These are phyloP conservation scores for Triticum monococcum DNA, from an alignment of 176 grass and related monocot species.

Conservation along the genomic window DNA sequence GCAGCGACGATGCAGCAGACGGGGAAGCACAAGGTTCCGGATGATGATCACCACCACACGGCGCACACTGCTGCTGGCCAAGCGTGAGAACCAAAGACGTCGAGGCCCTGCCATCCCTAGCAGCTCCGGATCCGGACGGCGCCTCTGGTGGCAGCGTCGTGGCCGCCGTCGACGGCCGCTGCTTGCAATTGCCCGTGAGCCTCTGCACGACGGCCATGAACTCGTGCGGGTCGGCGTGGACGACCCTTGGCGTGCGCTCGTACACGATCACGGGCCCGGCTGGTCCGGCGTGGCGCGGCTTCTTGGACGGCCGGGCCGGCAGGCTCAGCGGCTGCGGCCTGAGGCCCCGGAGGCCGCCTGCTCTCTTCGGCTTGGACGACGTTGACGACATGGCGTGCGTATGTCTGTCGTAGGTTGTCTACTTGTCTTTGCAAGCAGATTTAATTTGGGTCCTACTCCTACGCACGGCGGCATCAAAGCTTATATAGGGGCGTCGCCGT, in stretches of 20 bases:
- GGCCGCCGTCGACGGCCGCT: background rate
- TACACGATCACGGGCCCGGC: constrained; percentile 49
- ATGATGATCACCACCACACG: background rate
- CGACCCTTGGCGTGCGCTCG: constrained; percentile 47
- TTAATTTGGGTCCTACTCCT: background rate
- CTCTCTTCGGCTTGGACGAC: background rate
- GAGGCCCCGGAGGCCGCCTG: constrained; percentile 17
- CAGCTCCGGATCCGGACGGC: background rate
- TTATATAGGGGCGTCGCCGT: background rate
- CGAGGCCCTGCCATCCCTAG: background rate
- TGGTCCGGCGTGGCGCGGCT: background rate
- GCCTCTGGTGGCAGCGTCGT: no score
- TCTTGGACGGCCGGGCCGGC: constrained; percentile 19
- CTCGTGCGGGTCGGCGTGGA: constrained; percentile 44
- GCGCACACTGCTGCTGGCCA: background rate
- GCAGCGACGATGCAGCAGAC: background rate
- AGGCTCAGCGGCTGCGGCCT: constrained; percentile 38
- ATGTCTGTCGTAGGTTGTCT: no score
- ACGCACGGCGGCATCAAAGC: background rate
- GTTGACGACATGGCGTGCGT: background rate
- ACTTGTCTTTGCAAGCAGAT: background rate
- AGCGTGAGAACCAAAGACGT: constrained; percentile 14
- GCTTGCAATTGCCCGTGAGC: constrained; percentile 40
- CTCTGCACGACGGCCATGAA: constrained; percentile 68
- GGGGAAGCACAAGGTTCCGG: background rate